Conservation (phyloP, 2,329 filamentous ascomycete genomes). For the Metarhizium brunneum region DNA sequence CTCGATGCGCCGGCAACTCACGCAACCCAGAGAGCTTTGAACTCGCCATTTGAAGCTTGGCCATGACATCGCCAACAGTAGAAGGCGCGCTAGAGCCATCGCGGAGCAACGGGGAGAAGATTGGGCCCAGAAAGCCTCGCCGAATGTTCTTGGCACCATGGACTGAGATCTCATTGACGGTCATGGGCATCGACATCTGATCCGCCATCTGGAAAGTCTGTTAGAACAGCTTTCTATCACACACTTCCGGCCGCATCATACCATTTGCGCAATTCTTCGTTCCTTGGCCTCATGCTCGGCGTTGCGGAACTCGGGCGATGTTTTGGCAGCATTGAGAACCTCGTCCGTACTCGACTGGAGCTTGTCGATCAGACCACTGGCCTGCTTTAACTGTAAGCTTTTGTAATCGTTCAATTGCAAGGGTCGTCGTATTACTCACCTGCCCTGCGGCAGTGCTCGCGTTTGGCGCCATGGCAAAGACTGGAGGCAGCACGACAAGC, state of each 20-base stretch:
- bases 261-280: slow-evolving; percentile 28
- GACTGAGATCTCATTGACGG: slow-evolving; percentile 76
- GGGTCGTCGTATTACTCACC: slow-evolving; percentile 15
- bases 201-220: slow-evolving; percentile 35
- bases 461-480: slow-evolving; percentile 22
- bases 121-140: slow-evolving; percentile 68
- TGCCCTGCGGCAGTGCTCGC: slow-evolving; percentile 18
- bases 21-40: slow-evolving; percentile 73
- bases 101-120: slow-evolving; percentile 70
- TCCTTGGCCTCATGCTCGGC: slow-evolving; percentile 30
- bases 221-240: slow-evolving; percentile 10
- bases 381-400: slow-evolving; percentile 15
- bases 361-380: slow-evolving; percentile 28
- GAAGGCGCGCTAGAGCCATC: slow-evolving; percentile 57
- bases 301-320: slow-evolving; percentile 24
- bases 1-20: slow-evolving; percentile 29
- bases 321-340: slow-evolving; percentile 29
- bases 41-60: slow-evolving; percentile 59
- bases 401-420: background rate
- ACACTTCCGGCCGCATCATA: slow-evolving; percentile 9
- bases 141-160: slow-evolving; percentile 80
- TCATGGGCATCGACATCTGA: slow-evolving; percentile 80
- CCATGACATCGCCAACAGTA: slow-evolving; percentile 71
- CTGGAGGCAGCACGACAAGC: background rate
- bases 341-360: slow-evolving; percentile 28